A percentile compares a stretch with the other conserved stretches of the same genome.
These are phyloP conservation scores for Trichoderma breve DNA, from an alignment of 2,329 filamentous ascomycete genomes.

Conservation along the genomic window DNA sequence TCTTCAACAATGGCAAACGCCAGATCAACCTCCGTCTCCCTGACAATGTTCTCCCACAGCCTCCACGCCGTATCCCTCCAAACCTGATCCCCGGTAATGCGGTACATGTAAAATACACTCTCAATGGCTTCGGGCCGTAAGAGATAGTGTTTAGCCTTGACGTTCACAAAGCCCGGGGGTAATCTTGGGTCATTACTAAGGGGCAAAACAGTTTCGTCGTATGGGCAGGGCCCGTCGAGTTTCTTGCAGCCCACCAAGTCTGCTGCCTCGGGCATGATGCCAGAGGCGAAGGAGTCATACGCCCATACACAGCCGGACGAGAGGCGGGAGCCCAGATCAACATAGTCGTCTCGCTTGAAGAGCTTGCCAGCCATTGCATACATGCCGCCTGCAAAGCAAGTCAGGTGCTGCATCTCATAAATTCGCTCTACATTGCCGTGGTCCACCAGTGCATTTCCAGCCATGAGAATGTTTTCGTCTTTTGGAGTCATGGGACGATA, in stretches of 20 bases:
- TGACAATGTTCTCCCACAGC: slow-evolving; percentile 46
- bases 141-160: slow-evolving; percentile 43
- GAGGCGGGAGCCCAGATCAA: slow-evolving; percentile 47
- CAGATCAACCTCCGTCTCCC: slow-evolving; percentile 42
- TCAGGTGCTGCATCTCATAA: slow-evolving; percentile 55
- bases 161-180: slow-evolving; percentile 58
- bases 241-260: slow-evolving; percentile 38
- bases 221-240: slow-evolving; percentile 37
- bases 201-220: slow-evolving; percentile 29
- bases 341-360: slow-evolving; percentile 48
- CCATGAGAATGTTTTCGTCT: slow-evolving; percentile 59
- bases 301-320: slow-evolving; percentile 55
- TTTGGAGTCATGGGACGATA: slow-evolving; percentile 65
- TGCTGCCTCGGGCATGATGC: slow-evolving; percentile 55
- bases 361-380: slow-evolving; percentile 65
- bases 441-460: slow-evolving; percentile 42
- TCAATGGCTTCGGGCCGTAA: slow-evolving; percentile 53
- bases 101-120: slow-evolving; percentile 52
- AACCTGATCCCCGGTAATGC: slow-evolving; percentile 45
- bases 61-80: slow-evolving; percentile 47
- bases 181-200: slow-evolving; percentile 26
- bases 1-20: slow-evolving; percentile 44
- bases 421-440: slow-evolving; percentile 31
- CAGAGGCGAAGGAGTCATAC: slow-evolving; percentile 48
- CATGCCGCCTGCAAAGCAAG: slow-evolving; percentile 70